Conservation (phyloP, 441 rosid species). For the Pelargonium citronellum region DNA sequence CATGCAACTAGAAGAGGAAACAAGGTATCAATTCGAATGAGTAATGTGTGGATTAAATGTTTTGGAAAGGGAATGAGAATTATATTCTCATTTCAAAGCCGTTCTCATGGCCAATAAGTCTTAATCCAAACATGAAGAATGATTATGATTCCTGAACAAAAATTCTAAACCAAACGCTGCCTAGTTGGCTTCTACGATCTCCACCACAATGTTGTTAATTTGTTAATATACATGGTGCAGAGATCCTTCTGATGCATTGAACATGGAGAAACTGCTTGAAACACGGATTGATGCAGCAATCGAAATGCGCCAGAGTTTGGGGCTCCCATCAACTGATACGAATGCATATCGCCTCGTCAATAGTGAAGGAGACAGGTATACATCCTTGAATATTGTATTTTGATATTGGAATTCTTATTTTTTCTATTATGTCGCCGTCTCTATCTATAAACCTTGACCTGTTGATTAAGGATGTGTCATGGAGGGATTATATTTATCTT, state of each 20-base stretch:
- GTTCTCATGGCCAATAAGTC: too few species aligned
- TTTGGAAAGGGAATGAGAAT: too few species aligned
- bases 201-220: constrained; percentile 5
- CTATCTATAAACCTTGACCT: neutral
- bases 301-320: constrained; percentile 53
- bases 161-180: too few species aligned
- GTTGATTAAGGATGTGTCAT: neutral
- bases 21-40: constrained; percentile 31
- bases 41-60: too few species aligned
- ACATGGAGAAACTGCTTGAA: constrained; percentile 68
- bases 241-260: constrained; percentile 67
- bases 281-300: constrained; percentile 52
- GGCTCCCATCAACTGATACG: constrained; percentile 62
- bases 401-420: neutral
- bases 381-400: neutral
- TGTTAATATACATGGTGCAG: constrained; percentile 31
- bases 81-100: too few species aligned
- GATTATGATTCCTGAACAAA: too few species aligned
- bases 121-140: too few species aligned
- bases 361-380: constrained; percentile 82
- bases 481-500: too few species aligned
- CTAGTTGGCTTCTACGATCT: neutral
- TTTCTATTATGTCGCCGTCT: neutral
- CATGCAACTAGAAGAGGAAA: constrained; percentile 86
- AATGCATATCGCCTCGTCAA: constrained; percentile 82